Evolutionary conservation across 2,329 filamentous ascomycete species (phyloP).

Genomic region (Sclerotinia borealis): DNA sequence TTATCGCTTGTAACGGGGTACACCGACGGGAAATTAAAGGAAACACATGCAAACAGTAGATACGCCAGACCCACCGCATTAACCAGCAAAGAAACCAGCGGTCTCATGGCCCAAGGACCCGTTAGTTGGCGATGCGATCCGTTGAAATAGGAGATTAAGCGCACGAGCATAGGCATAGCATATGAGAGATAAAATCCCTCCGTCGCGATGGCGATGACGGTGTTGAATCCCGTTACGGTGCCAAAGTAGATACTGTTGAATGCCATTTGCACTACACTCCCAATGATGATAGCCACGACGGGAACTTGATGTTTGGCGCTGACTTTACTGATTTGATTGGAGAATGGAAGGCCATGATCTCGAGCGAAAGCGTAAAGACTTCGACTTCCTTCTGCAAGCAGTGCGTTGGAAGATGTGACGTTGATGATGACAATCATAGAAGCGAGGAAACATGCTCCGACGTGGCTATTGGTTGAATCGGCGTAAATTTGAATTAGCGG

Average conservation of each 20-base stretch:
- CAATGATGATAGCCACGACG: conserved; percentile 43
- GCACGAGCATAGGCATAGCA: conserved; percentile 47
- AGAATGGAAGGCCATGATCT: conserved; percentile 49
- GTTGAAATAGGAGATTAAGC: conserved; percentile 42
- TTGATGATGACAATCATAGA: conserved; percentile 39
- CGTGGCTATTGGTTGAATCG: conserved; percentile 39
- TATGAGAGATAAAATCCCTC: conserved; percentile 55
- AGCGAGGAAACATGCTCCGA: conserved; percentile 43
- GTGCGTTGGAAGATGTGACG: conserved; percentile 36
- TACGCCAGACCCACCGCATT: conserved; percentile 47
- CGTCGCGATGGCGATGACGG: conserved; percentile 50
- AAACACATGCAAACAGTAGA: conserved; percentile 47
- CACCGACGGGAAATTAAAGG: conserved; percentile 49
- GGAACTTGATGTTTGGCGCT: conserved; percentile 42
- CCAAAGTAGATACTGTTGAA: conserved; percentile 51
- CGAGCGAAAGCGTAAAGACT: conserved; percentile 43
- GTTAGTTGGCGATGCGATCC: conserved; percentile 35
- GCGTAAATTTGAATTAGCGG: conserved; percentile 47
- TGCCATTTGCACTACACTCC: conserved; percentile 43
- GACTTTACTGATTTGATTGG: conserved; percentile 40
- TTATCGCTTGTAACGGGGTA: conserved; percentile 46
- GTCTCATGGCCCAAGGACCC: conserved; percentile 38
- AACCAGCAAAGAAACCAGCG: conserved; percentile 32
- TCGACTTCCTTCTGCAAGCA: conserved; percentile 34
- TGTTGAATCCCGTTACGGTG: conserved; percentile 48